Evolutionary conservation across 768 basidiomycete genomes (phyloP).

Genomic region (Amanita subjunquillea): DNA sequence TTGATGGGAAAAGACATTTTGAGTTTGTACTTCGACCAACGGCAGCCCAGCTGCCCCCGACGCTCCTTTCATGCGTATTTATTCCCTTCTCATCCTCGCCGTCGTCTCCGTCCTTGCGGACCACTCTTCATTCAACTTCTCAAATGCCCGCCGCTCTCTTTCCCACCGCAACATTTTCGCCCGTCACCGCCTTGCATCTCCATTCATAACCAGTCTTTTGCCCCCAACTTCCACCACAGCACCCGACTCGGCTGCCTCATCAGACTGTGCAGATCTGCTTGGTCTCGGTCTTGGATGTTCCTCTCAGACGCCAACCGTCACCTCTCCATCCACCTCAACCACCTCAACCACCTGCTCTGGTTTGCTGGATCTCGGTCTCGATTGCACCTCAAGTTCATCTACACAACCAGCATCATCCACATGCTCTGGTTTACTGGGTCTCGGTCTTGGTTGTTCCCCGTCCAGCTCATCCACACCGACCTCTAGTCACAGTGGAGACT

Average conservation of each 20-base stretch:
- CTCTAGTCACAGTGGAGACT: not conserved
- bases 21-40: not conserved
- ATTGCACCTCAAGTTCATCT: not conserved
- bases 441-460: not conserved
- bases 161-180: conserved; percentile 7
- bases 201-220: not conserved
- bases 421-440: not conserved
- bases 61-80: conserved; percentile 14
- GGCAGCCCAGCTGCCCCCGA: not conserved
- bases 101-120: conserved; percentile 21
- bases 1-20: not conserved
- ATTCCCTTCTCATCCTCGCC: conserved; percentile 19
- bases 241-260: not conserved
- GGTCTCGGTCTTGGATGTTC: not conserved
- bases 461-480: not conserved
- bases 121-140: conserved; percentile 25
- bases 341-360: not conserved
- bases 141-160: conserved; percentile 26
- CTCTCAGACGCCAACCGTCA: not conserved
- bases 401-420: not conserved
- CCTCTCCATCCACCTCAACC: no score
- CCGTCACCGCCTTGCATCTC: not conserved
- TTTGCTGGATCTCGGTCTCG: not conserved
- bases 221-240: not conserved
- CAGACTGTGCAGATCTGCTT: not conserved